Base-by-base conservation (phyloP, 805 yeast species). In the Starmera quercuum region DNA sequence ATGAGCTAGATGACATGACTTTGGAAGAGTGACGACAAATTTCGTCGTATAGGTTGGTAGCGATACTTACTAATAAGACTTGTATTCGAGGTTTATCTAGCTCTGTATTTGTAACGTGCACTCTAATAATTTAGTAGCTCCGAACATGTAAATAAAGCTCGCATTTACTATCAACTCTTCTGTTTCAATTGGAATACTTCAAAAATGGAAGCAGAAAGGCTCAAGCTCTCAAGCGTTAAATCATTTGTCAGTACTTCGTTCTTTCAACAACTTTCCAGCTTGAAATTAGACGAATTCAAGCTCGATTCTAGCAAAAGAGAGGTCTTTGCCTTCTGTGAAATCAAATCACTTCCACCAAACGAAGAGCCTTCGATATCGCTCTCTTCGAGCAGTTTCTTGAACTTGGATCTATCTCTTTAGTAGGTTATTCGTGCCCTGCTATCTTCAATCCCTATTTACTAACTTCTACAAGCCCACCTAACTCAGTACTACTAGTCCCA, bases 1-100 rank as follows among this genome's bases (percentile, higher is more conserved):
- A 92, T 49, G 98, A 92, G 56, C 68, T 92, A 50, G 97, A 87
- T 48, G 96, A 83, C 38, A 81, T 88, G 95, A 84, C 84, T 20
- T 67, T 88, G 56, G 87, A 80, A 26, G 85, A n/a, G n/a, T n/a
- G n/a, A n/a, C n/a, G n/a, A n/a, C n/a, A n/a, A n/a, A n/a, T n/a
- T n/a, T n/a, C n/a, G n/a, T n/a, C n/a, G n/a, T n/a, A n/a, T n/a
- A n/a, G n/a, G n/a, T n/a, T n/a, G n/a, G n/a, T n/a, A n/a, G n/a
- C n/a, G n/a, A n/a, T n/a, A n/a, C n/a, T n/a, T n/a, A n/a, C n/a
- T n/a, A n/a, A n/a, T n/a, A n/a, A n/a, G n/a, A n/a, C n/a, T n/a
- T n/a, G n/a, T n/a, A n/a, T n/a, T n/a, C n/a, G n/a, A n/a, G n/a
- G n/a, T n/a, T n/a, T n/a, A n/a, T n/a, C n/a, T n/a, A n/a, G n/a